Percentiles rank a stretch among this genome's conserved stretches.
Evolutionary conservation across 768 basidiomycete genomes (phyloP).

Genomic region (Amanita polypyramis): DNA sequence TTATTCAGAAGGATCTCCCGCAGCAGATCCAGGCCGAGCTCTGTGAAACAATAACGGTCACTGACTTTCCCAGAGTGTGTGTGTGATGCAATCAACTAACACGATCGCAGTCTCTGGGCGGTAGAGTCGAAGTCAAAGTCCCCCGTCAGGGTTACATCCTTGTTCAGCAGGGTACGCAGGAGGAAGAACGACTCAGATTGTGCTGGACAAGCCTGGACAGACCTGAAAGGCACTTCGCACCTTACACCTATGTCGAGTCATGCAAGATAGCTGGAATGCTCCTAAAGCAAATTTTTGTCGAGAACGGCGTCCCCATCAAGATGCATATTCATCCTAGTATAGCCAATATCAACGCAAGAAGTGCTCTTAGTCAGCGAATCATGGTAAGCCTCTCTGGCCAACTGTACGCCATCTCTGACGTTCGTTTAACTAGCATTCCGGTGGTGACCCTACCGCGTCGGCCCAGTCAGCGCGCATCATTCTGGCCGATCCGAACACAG

Average conservation of each 20-base stretch:
- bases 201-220: slow-evolving; percentile 65
- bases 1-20: slow-evolving; percentile 70
- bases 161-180: slow-evolving; percentile 53
- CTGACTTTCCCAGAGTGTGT: slow-evolving; percentile 11
- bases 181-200: slow-evolving; percentile 64
- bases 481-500: slow-evolving; percentile 71
- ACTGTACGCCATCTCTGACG: not conserved
- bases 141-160: slow-evolving; percentile 70
- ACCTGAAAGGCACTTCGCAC: slow-evolving; percentile 70
- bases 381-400: slow-evolving; percentile 34
- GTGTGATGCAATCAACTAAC: slow-evolving; percentile 4
- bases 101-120: slow-evolving; percentile 51
- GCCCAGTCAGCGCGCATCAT: slow-evolving; percentile 66
- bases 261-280: slow-evolving; percentile 71
- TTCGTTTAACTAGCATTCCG: slow-evolving; percentile 51
- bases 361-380: slow-evolving; percentile 57
- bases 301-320: slow-evolving; percentile 50
- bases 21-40: slow-evolving; percentile 61
- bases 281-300: slow-evolving; percentile 66
- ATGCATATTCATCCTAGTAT: slow-evolving; percentile 81
- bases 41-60: slow-evolving; percentile 63
- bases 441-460: slow-evolving; percentile 65
- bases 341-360: slow-evolving; percentile 64
- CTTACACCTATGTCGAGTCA: slow-evolving; percentile 75
- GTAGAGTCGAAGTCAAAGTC: slow-evolving; percentile 68